Evolutionary conservation across 192 early-diverging fungal genomes (phyloP).

Genomic region (Mortierella claussenii): DNA sequence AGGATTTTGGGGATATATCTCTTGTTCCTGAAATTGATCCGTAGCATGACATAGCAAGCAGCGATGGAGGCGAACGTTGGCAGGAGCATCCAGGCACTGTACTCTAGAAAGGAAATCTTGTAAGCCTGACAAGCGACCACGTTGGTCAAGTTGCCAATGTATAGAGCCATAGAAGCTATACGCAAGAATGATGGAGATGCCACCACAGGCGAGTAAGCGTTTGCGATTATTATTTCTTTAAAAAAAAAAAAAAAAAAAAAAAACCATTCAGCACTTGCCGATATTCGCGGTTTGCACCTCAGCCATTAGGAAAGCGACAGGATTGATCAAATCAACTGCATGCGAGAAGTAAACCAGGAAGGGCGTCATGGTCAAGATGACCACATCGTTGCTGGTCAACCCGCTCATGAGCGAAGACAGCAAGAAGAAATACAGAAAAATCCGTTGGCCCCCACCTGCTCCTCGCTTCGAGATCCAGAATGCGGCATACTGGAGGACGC

Average conservation of each 20-base stretch:
- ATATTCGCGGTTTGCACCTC: conserved; percentile 83
- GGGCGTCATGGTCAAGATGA: conserved; percentile 83
- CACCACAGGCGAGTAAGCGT: too few relatives aligned
- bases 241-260: too few relatives aligned
- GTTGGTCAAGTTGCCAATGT: conserved; percentile 92
- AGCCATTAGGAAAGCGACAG: conserved; percentile 78
- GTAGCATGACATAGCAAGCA: conserved; percentile 64
- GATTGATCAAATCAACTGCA: conserved; percentile 65
- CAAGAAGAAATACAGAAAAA: conserved; percentile 77
- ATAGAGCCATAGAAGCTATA: conserved; percentile 80
- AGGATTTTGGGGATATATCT: conserved; percentile 61
- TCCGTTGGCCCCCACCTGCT: conserved; percentile 62
- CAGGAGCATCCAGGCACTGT: conserved; percentile 86
- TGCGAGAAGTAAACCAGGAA: conserved; percentile 82
- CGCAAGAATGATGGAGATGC: too few relatives aligned
- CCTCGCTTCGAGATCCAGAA: conserved; percentile 76
- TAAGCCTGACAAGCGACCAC: conserved; percentile 86
- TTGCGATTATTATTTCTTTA: too few relatives aligned
- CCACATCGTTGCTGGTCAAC: conserved; percentile 86
- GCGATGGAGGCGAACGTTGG: conserved; percentile 70
- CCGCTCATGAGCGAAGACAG: conserved; percentile 78
- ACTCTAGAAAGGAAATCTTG: conserved; percentile 75
- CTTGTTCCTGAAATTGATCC: conserved; percentile 58
- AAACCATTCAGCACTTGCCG: conserved; percentile 40
- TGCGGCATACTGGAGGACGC: conserved; percentile 80